A percentile compares a stretch with the other conserved stretches of the same genome.
phyloP scores from a whole-genome alignment of 2,329 filamentous ascomycete species.

The Cytospora mali region DNA sequence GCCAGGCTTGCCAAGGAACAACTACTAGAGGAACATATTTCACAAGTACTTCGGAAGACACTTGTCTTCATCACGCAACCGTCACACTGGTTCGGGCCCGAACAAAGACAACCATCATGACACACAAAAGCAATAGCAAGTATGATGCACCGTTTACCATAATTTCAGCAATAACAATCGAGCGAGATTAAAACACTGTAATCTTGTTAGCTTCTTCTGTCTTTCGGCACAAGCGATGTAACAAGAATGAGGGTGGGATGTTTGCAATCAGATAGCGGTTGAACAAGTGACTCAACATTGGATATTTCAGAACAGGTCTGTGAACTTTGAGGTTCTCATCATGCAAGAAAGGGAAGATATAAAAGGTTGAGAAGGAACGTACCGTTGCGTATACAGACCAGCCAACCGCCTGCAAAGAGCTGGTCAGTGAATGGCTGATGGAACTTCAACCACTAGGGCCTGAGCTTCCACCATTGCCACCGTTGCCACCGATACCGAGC shows the following conservation, averaged over 20 bases:
- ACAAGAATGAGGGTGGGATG: slow-evolving; percentile 27
- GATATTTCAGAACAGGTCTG: slow-evolving; percentile 80
- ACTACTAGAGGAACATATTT: background rate
- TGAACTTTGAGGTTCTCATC: slow-evolving; percentile 73
- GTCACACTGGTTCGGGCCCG: background rate
- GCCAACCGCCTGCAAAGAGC: background rate
- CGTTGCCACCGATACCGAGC: background rate
- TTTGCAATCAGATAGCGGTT: slow-evolving; percentile 75
- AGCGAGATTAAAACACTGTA: background rate
- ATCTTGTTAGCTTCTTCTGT: slow-evolving; percentile 15
- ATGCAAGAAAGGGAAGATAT: slow-evolving; percentile 50
- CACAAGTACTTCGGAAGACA: background rate
- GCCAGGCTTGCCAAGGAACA: background rate
- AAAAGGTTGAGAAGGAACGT: slow-evolving; percentile 35
- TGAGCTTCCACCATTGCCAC: background rate
- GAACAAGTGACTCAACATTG: slow-evolving; percentile 73
- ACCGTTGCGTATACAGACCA: slow-evolving; percentile 38
- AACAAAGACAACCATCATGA: background rate
- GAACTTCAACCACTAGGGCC: background rate
- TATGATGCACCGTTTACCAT: background rate
- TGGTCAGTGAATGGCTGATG: background rate
- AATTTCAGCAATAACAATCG: background rate
- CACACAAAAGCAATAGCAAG: background rate
- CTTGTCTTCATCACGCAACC: background rate
- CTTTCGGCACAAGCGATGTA: slow-evolving; percentile 21